Evolutionary conservation across 2,329 filamentous ascomycete species (phyloP).

Genomic region (Cordyceps militaris): DNA sequence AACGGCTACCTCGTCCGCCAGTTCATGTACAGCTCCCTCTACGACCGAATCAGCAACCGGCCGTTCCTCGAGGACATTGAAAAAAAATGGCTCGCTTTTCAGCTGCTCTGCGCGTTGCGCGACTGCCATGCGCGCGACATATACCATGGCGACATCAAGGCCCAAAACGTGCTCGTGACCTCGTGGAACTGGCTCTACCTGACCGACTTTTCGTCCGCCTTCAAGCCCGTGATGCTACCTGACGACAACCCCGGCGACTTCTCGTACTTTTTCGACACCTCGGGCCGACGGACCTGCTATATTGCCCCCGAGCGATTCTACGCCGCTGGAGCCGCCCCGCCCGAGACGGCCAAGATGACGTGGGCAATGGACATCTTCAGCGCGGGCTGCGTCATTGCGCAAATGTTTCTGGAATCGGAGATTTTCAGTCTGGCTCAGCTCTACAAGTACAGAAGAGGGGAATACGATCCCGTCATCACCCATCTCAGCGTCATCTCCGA

Average conservation of each 20-base stretch:
- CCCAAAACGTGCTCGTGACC: constrained; percentile 91
- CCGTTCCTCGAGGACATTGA: constrained; percentile 96
- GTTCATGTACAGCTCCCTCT: constrained; percentile 92
- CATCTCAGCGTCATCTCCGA: constrained; percentile 84
- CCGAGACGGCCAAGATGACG: constrained; percentile 52
- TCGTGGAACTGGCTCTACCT: constrained; percentile 99
- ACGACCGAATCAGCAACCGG: constrained; percentile 92
- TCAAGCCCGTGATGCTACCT: constrained; percentile 88
- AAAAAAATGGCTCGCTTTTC: constrained; percentile 97
- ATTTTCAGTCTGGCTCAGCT: constrained; percentile 98
- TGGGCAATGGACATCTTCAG: constrained; percentile 99
- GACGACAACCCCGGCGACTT: constrained; percentile 97
- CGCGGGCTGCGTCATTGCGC: constrained; percentile 91
- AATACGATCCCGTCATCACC: constrained; percentile 80
- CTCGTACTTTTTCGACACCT: constrained; percentile 95
- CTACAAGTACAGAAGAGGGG: constrained; percentile 85
- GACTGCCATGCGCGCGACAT: constrained; percentile 86
- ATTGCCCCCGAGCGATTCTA: constrained; percentile 90
- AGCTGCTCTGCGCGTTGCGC: constrained; percentile 82
- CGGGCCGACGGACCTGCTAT: constrained; percentile 86
- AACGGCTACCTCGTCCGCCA: constrained; percentile 92
- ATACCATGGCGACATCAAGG: constrained; percentile 98
- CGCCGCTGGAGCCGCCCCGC: constrained; percentile 57
- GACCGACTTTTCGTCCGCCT: constrained; percentile 92
- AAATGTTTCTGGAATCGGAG: constrained; percentile 88